These are phyloP conservation scores for Cyberlindnera xylosilytica DNA, from an alignment of 805 yeast genomes.

Conservation along the genomic window DNA sequence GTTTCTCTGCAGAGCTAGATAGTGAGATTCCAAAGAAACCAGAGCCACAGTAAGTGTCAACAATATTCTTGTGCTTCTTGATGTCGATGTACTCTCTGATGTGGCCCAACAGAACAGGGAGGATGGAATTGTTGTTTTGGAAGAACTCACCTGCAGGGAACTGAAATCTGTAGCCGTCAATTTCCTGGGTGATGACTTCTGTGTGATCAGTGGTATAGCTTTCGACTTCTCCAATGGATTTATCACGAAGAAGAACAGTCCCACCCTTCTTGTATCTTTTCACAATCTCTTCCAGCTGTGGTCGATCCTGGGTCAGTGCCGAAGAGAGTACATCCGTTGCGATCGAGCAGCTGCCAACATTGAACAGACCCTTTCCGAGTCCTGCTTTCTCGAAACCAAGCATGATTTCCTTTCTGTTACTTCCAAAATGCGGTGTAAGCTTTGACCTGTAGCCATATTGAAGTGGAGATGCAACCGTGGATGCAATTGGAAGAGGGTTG, in stretches of 20 bases:
- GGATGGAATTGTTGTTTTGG: slow-evolving; percentile 90
- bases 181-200: slow-evolving; percentile 70
- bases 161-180: slow-evolving; percentile 69
- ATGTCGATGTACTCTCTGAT: slow-evolving; percentile 63
- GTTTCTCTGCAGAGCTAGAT: slow-evolving; percentile 65
- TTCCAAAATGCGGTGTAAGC: slow-evolving; percentile 91
- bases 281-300: slow-evolving; percentile 40
- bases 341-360: slow-evolving; percentile 86
- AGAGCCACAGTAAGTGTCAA: slow-evolving; percentile 97
- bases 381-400: slow-evolving; percentile 78
- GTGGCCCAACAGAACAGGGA: slow-evolving; percentile 76
- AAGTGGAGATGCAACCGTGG: slow-evolving; percentile 75
- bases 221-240: slow-evolving; percentile 40
- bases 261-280: slow-evolving; percentile 70
- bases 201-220: slow-evolving; percentile 74
- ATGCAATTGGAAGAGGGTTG: slow-evolving; percentile 45
- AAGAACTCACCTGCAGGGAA: slow-evolving; percentile 96
- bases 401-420: slow-evolving; percentile 54
- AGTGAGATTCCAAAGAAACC: slow-evolving; percentile 89
- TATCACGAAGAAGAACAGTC: slow-evolving; percentile 79
- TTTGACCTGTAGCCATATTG: slow-evolving; percentile 80
- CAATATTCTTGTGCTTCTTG: slow-evolving; percentile 53
- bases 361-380: slow-evolving; percentile 45
- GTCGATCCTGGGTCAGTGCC: slow-evolving; percentile 69
- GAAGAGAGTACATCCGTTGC: slow-evolving; percentile 77